phyloP scores from a whole-genome alignment of 371 early-diverging fungal genomes.

The Nosema granulosis region DNA sequence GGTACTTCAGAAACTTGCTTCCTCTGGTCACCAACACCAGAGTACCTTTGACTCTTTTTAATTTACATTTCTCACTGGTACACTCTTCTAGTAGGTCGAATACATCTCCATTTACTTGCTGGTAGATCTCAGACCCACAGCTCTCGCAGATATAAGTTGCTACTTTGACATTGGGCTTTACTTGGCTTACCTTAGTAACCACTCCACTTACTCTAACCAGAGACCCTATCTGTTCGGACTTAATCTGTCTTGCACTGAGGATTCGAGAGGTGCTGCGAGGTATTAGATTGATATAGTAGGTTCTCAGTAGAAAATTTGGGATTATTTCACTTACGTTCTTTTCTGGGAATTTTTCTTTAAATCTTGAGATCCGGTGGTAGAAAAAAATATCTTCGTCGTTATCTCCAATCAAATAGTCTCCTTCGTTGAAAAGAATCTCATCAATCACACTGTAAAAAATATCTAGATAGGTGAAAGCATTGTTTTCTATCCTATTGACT shows the following conservation, averaged over 20 bases:
- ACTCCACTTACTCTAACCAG: conserved; percentile 84
- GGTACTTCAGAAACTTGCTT: conserved; percentile 74
- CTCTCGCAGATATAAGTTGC: conserved; percentile 87
- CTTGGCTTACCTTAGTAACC: conserved; percentile 87
- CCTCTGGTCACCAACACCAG: conserved; percentile 86
- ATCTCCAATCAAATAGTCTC: conserved; percentile 47
- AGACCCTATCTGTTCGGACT: conserved; percentile 76
- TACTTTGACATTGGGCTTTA: conserved; percentile 83
- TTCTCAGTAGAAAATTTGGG: conserved; percentile 58
- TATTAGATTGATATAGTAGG: conserved; percentile 53
- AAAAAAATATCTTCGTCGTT: conserved; percentile 61
- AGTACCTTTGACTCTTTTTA: conserved; percentile 76
- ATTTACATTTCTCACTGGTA: conserved; percentile 75
- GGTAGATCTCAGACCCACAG: conserved; percentile 92
- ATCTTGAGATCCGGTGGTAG: conserved; percentile 62
- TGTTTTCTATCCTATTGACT: conserved; percentile 51
- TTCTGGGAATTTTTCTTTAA: conserved; percentile 64
- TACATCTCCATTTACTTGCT: conserved; percentile 71
- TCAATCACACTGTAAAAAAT: conserved; percentile 64
- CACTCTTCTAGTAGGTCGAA: conserved; percentile 84
- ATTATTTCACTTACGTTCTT: conserved; percentile 58
- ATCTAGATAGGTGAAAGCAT: conserved; percentile 61
- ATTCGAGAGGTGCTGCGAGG: conserved; percentile 33
- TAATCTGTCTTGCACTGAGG: conserved; percentile 74
- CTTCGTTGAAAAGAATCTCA: conserved; percentile 60